A percentile compares a stretch with the other conserved stretches of the same genome.
These are phyloP conservation scores for Thelonectria discophora DNA, from an alignment of 2,329 filamentous ascomycete genomes.

Conservation along the genomic window DNA sequence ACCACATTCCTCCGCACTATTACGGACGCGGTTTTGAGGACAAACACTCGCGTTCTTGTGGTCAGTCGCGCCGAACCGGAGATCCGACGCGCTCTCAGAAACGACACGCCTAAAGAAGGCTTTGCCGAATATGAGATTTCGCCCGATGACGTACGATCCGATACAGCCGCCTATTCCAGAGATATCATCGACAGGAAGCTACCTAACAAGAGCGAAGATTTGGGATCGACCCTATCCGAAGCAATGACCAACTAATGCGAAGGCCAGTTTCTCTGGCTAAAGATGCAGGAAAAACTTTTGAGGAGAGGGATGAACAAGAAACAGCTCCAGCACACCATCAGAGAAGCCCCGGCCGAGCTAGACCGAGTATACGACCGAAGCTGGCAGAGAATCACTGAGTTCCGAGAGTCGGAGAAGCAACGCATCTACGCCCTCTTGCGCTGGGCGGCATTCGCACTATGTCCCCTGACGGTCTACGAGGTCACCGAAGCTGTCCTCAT, in stretches of 20 bases:
- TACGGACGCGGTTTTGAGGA: background rate
- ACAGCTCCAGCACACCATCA: conserved; percentile 42
- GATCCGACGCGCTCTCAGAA: conserved; percentile 30
- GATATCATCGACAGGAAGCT: conserved; percentile 44
- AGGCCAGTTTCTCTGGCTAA: conserved; percentile 49
- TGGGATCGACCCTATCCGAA: conserved; percentile 30
- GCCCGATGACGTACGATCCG: conserved; percentile 34
- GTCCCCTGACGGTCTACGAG: conserved; percentile 24
- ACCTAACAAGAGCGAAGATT: conserved; percentile 36
- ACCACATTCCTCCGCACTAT: conserved; percentile 31
- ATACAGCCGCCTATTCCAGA: conserved; percentile 34
- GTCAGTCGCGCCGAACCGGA: conserved; percentile 40
- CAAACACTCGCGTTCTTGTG: conserved; percentile 34
- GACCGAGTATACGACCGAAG: conserved; percentile 43
- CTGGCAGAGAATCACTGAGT: conserved; percentile 39
- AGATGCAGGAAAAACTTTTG: conserved; percentile 41
- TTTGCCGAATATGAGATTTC: conserved; percentile 20
- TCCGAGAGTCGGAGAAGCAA: conserved; percentile 1
- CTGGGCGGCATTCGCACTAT: conserved; percentile 41
- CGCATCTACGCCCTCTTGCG: conserved; percentile 43
- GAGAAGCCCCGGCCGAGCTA: conserved; percentile 42
- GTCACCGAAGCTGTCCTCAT: conserved; percentile 14
- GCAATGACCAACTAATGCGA: conserved; percentile 41
- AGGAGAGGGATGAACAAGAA: conserved; percentile 39
- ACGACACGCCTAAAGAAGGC: accelerated